phyloP scores from a whole-genome alignment of 805 yeast genomes.

The Saturnispora galanensis region DNA sequence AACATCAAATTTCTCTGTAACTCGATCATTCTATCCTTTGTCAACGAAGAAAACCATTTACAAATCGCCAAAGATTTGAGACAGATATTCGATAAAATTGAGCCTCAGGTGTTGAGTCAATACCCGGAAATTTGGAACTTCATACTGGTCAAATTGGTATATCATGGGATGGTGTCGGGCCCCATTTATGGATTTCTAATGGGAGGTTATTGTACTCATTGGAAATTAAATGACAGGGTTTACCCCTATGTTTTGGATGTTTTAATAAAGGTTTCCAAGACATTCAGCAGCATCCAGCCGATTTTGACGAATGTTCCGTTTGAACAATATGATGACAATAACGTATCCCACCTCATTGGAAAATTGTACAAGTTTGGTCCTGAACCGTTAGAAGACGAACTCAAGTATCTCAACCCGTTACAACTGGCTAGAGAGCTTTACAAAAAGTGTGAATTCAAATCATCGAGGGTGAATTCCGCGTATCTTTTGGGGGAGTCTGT shows the following conservation, averaged over 20 bases:
- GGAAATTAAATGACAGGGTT: not conserved
- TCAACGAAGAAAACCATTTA: slow-evolving; percentile 10
- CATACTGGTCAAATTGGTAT: slow-evolving; percentile 19
- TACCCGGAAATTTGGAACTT: slow-evolving; percentile 27
- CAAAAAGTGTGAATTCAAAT: slow-evolving; percentile 11
- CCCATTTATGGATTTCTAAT: slow-evolving; percentile 16
- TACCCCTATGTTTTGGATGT: slow-evolving; percentile 18
- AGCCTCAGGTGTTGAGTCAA: slow-evolving; percentile 12
- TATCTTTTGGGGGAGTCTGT: slow-evolving; percentile 28
- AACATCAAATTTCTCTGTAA: slow-evolving; percentile 24
- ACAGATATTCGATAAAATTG: slow-evolving; percentile 14
- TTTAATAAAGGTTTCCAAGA: slow-evolving; percentile 15
- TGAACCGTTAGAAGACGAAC: slow-evolving; percentile 6
- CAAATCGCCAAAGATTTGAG: slow-evolving; percentile 14
- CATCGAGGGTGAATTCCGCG: slow-evolving; percentile 18
- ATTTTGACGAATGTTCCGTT: slow-evolving; percentile 10
- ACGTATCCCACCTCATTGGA: slow-evolving; percentile 18
- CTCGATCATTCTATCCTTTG: slow-evolving; percentile 19
- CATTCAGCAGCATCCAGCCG: slow-evolving; percentile 9
- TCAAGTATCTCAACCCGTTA: slow-evolving; percentile 12
- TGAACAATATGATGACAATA: slow-evolving; percentile 20
- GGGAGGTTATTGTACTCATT: slow-evolving; percentile 8
- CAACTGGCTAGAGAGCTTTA: slow-evolving; percentile 21
- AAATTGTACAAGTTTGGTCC: slow-evolving; percentile 21
- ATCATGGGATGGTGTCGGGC: slow-evolving; percentile 12